Evolutionary conservation across 148 eudicot species (phyloP).

Genomic region (Arctostaphylos glauca): DNA sequence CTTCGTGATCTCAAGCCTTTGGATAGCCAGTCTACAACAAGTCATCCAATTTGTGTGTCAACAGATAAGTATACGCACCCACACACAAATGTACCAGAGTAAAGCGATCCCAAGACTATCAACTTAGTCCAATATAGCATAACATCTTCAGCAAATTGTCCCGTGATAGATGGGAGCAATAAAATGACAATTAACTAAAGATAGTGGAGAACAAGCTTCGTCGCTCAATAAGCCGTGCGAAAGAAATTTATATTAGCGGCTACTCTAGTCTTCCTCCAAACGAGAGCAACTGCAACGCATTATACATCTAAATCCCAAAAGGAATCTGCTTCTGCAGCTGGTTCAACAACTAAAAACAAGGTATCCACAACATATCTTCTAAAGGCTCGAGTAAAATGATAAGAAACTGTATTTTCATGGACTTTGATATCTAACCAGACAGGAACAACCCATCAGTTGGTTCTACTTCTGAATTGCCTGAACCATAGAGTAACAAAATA

Average conservation of each 20-base stretch:
- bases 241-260: not conserved
- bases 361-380: too few relatives aligned
- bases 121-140: not conserved
- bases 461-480: too few relatives aligned
- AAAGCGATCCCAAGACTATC: not conserved
- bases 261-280: not conserved
- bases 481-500: not conserved
- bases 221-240: not conserved
- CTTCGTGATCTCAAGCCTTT: constrained; percentile 86
- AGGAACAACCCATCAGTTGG: not conserved
- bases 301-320: not conserved
- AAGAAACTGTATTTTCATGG: not conserved
- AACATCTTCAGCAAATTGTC: not conserved
- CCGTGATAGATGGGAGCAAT: not conserved
- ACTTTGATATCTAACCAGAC: not conserved
- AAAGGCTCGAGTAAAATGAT: not conserved
- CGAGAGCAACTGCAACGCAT: not conserved
- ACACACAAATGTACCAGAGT: not conserved
- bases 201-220: not conserved
- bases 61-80: not conserved
- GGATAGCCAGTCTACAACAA: constrained; percentile 70
- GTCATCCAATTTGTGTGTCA: not conserved
- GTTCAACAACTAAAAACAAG: not conserved
- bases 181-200: not conserved
- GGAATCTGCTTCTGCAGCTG: not conserved